Percentiles rank a stretch among this genome's conserved stretches.
phyloP scores from a whole-genome alignment of 306 rosid genomes.

The Lathyrus tuberosus region DNA sequence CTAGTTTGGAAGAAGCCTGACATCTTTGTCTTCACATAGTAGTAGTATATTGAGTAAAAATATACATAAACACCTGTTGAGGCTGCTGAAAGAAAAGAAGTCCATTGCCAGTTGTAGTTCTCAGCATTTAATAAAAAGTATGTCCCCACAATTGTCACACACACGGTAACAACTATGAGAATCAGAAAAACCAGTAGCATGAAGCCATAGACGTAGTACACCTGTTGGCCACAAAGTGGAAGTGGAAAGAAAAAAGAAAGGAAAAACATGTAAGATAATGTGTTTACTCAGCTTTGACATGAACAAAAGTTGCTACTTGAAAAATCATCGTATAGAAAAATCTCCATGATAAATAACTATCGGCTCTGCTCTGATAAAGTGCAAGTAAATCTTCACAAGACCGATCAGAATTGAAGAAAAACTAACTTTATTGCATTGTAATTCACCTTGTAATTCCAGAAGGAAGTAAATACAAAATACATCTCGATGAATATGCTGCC shows the following conservation, averaged over 20 bases:
- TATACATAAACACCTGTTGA: conserved; percentile 96
- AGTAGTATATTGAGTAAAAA: conserved; percentile 92
- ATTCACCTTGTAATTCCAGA: conserved; percentile 89
- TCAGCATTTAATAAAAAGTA: conserved; percentile 97
- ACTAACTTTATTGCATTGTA: conserved; percentile 2
- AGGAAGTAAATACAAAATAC: conserved; percentile 99
- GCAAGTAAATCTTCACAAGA: conserved; percentile 22
- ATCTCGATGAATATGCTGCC: conserved; percentile 99
- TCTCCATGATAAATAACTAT: conserved; percentile 9
- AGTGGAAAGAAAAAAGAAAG: conserved; percentile 16
- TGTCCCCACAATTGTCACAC: conserved; percentile 98
- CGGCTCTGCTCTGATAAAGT: conserved; percentile 13
- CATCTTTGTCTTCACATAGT: conserved; percentile 97
- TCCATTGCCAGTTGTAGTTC: conserved; percentile 99
- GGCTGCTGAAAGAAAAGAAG: conserved; percentile 99
- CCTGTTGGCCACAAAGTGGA: conserved; percentile 65
- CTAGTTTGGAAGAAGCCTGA: conserved; percentile 99
- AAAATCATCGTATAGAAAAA: conserved; percentile 13
- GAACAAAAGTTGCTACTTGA: conserved; percentile 16
- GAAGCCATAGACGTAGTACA: conserved; percentile 98
- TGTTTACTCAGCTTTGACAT: conserved; percentile 9
- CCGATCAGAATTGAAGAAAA: not conserved
- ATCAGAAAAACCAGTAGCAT: conserved; percentile 97
- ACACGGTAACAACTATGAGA: conserved; percentile 87
- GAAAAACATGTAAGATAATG: conserved; percentile 33